A percentile compares a stretch with the other conserved stretches of the same genome.
These are phyloP conservation scores for Cytidiella melzeri DNA, from an alignment of 768 basidiomycete genomes.

Conservation along the genomic window DNA sequence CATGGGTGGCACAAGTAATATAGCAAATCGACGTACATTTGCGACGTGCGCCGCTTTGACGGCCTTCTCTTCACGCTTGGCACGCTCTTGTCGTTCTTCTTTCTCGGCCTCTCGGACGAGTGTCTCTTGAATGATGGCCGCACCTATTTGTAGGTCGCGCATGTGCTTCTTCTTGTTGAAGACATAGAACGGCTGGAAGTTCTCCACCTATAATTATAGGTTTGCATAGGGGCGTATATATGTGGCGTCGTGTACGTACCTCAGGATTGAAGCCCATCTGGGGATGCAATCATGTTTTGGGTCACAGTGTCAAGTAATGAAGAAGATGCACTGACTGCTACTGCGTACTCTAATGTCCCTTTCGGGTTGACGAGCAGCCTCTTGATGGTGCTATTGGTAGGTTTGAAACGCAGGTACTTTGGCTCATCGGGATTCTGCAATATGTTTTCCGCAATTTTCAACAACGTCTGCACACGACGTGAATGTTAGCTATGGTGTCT, in stretches of 20 bases:
- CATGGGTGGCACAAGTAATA: not conserved
- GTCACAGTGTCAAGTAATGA: not conserved
- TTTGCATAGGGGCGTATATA: not conserved
- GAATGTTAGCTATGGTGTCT: not conserved
- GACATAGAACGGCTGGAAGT: slow-evolving; percentile 70
- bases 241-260: slow-evolving; percentile 29
- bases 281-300: too few relatives aligned
- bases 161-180: slow-evolving; percentile 45
- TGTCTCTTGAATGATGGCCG: slow-evolving; percentile 58
- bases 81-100: slow-evolving; percentile 38
- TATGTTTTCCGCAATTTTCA: slow-evolving; percentile 67
- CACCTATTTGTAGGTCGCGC: slow-evolving; percentile 55
- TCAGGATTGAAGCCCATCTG: slow-evolving; percentile 74
- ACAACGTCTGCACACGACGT: slow-evolving; percentile 45
- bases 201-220: slow-evolving; percentile 42
- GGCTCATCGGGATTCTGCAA: slow-evolving; percentile 65
- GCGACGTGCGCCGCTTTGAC: slow-evolving; percentile 43
- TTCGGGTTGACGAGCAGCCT: slow-evolving; percentile 59
- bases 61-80: slow-evolving; percentile 54
- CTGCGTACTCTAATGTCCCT: slow-evolving; percentile 75
- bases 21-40: slow-evolving; percentile 38
- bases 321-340: slow-evolving; percentile 51
- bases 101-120: slow-evolving; percentile 46
- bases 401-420: slow-evolving; percentile 71
- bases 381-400: slow-evolving; percentile 65